These are phyloP conservation scores for Aspergillus clavatus DNA, from an alignment of 2,329 filamentous ascomycete species.

Conservation along the genomic window DNA sequence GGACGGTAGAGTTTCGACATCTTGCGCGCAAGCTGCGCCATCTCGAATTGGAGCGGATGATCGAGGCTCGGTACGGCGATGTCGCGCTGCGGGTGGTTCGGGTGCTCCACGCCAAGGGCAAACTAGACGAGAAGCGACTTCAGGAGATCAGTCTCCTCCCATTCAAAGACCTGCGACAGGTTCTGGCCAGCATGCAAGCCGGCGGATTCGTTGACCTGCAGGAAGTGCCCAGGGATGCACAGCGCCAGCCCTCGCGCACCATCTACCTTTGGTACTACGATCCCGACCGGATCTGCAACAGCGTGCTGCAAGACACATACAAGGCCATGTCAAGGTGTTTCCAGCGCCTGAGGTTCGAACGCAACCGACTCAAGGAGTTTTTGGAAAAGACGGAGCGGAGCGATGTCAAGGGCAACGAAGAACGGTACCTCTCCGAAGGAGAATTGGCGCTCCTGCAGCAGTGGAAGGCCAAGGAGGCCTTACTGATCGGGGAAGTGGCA, in stretches of 20 bases:
- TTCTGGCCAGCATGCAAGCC: conserved; percentile 80
- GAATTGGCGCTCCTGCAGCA: conserved; percentile 66
- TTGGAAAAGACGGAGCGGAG: conserved; percentile 77
- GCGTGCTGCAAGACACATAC: conserved; percentile 76
- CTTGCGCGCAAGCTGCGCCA: conserved; percentile 68
- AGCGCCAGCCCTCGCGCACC: conserved; percentile 73
- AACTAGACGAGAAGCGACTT: conserved; percentile 89
- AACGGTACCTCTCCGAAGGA: conserved; percentile 69
- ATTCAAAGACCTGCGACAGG: conserved; percentile 76
- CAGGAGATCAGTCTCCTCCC: conserved; percentile 76
- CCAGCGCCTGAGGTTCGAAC: conserved; percentile 73
- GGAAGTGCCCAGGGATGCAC: conserved; percentile 85
- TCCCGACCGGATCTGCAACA: conserved; percentile 61
- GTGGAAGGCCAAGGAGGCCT: conserved; percentile 60
- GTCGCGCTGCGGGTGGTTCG: conserved; percentile 77
- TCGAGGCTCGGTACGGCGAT: conserved; percentile 70
- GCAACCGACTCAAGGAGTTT: conserved; percentile 64
- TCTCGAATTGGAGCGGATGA: conserved; percentile 73
- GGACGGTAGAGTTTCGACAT: conserved; percentile 76
- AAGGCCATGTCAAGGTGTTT: conserved; percentile 83
- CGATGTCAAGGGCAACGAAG: conserved; percentile 79
- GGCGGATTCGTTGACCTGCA: conserved; percentile 85
- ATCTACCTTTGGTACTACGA: conserved; percentile 94
- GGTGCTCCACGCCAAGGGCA: conserved; percentile 80
- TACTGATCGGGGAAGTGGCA: conserved; percentile 71